A percentile compares a stretch with the other conserved stretches of the same genome.
phyloP scores from a whole-genome alignment of 306 rosid genomes.

The Pyrus betulifolia region DNA sequence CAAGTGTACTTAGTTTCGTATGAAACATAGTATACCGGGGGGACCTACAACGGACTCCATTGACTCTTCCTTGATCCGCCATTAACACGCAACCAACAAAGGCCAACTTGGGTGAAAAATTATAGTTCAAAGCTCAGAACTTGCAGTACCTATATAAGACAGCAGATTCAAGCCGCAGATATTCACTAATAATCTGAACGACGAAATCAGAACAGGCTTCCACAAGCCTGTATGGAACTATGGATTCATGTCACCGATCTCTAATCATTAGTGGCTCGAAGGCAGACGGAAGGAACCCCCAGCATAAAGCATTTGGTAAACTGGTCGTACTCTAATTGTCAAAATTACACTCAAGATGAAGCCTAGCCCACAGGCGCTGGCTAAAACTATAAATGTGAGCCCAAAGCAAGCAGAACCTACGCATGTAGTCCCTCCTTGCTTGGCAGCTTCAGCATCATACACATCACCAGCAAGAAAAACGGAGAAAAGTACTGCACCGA shows the following conservation, averaged over 20 bases:
- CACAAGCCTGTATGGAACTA: not conserved
- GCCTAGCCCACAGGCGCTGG: constrained; percentile 57
- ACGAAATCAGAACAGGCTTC: not conserved
- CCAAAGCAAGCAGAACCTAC: constrained; percentile 68
- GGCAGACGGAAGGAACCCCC: constrained; percentile 54
- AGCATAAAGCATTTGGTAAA: constrained; percentile 65
- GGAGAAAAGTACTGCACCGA: constrained; percentile 68
- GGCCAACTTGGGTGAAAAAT: not conserved
- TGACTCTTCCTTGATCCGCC: constrained; percentile 1
- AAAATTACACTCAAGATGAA: constrained; percentile 55
- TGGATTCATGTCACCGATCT: not conserved
- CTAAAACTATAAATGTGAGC: constrained; percentile 61
- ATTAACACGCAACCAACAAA: not conserved
- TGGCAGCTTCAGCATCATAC: constrained; percentile 71
- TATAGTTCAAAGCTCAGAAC: not conserved
- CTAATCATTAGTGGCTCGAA: constrained; percentile 18
- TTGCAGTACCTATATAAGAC: not conserved
- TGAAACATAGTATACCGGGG: too few relatives aligned
- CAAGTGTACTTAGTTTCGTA: too few relatives aligned
- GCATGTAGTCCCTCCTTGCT: constrained; percentile 64
- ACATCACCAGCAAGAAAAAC: constrained; percentile 53
- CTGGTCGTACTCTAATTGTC: constrained; percentile 60
- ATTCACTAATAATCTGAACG: constrained; percentile 2
- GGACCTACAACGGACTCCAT: too few relatives aligned
- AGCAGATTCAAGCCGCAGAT: not conserved